Base-by-base conservation (phyloP, 2,329 filamentous ascomycete species). In the Alternaria solani region DNA sequence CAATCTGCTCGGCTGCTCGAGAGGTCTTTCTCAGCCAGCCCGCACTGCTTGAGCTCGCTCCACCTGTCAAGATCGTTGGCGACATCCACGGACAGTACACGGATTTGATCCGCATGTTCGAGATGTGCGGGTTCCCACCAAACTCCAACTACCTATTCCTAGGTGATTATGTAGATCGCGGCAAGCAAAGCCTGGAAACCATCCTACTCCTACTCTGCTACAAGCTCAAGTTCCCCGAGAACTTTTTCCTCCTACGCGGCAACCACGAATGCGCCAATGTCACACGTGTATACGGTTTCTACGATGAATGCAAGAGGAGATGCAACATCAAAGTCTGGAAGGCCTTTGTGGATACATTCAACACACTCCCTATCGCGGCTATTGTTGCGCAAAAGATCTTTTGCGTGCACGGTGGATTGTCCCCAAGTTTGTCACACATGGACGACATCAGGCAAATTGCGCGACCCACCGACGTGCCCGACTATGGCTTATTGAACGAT, bases 261-360 rank as follows among this genome's bases (percentile, higher is more conserved):
- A 98, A 98, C 75, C 94, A 98, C 80, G 94, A 98, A 79, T 97
- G 94, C 80, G 94, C 94, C 71, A 97, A 96, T 68, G 93, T 98
- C 54, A 98, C 93, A 14, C 88, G 94, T 61, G 93, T 98, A 36
- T 97, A 97, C 79, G 94, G 94, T 2, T 98, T 98, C 80, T 98
- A 98, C 81, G 94, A 98, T 74, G 94, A 98, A 78, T 98, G 94
- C 86, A 98, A 98, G 82, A 87, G 94, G 67, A 87, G 94, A 63
- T 97, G 92, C 83, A 97, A 97, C 76, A 92, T 97, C 78, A 97
- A 97, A 83, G 89, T 96, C 56, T 98, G 94, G 94, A 98, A 98
- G 84, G 96, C 93, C 0, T 98, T 98, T 75, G 90, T 97, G 53
- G 94, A 98, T 77, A 95, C 92, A 26, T 98, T 98, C 85, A 98